Conservation (phyloP, 495 filamentous ascomycete species). For the Podospora australis region DNA sequence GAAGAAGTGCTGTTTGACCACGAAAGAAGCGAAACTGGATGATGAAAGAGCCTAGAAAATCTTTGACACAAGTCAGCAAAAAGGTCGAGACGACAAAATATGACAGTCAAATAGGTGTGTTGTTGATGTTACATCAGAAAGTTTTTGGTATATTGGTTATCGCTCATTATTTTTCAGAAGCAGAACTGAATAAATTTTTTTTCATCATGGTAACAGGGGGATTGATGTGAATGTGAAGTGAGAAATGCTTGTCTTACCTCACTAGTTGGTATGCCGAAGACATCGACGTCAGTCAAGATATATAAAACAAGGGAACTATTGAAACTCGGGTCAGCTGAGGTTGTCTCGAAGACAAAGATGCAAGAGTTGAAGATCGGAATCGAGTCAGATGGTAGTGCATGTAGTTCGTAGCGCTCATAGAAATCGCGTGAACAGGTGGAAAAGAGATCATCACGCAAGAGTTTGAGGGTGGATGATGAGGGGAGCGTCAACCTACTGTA, state of each 20-base stretch:
- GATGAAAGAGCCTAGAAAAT: too few species aligned
- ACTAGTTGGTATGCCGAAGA: too few species aligned
- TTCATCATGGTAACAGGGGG: slow-evolving; percentile 61
- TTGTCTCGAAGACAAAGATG: slow-evolving; percentile 12
- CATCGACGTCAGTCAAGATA: too few species aligned
- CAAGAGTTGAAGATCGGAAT: slow-evolving; percentile 14
- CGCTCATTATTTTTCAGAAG: slow-evolving; percentile 81
- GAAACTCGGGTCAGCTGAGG: slow-evolving; percentile 7
- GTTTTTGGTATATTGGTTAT: slow-evolving; percentile 74
- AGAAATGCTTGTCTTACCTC: not conserved
- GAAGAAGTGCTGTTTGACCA: not conserved
- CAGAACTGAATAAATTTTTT: slow-evolving; percentile 80
- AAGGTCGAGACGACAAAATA: slow-evolving; percentile 3
- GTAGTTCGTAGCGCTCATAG: slow-evolving; percentile 87
- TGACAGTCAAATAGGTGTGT: not conserved
- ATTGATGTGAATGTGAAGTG: not conserved
- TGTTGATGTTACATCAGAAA: slow-evolving; percentile 44
- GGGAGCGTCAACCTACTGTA: slow-evolving; percentile 10
- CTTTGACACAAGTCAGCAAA: slow-evolving; percentile 15
- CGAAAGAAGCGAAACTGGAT: not conserved
- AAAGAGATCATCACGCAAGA: slow-evolving; percentile 49
- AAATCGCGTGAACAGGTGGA: slow-evolving; percentile 58
- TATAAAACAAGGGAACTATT: not conserved
- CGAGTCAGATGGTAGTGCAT: slow-evolving; percentile 99
- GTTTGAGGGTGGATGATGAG: not conserved